These are phyloP conservation scores for Sequoiadendron giganteum DNA, from an alignment of 75 land plant species.

Conservation along the genomic window DNA sequence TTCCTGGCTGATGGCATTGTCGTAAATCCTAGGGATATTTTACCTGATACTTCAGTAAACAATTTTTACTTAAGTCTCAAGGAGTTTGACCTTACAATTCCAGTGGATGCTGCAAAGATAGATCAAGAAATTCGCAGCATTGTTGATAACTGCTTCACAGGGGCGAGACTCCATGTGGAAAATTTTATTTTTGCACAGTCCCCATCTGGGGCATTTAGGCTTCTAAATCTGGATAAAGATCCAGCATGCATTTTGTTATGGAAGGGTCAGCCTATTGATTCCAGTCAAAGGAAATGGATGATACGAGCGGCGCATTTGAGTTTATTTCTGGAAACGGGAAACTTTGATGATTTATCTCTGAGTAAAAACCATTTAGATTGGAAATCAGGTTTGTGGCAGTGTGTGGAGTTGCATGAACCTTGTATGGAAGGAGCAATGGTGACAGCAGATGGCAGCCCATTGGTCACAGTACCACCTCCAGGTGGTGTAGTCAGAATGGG, in stretches of 20 bases:
- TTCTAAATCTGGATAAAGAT: constrained; percentile 88
- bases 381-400: constrained; percentile 65
- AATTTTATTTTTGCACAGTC: constrained; percentile 70
- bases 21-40: constrained; percentile 73
- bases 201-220: constrained; percentile 55
- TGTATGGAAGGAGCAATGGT: constrained; percentile 92
- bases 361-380: constrained; percentile 20
- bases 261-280: constrained; percentile 92
- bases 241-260: constrained; percentile 94
- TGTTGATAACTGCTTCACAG: constrained; percentile 52
- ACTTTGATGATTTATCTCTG: constrained; percentile 29
- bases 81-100: constrained; percentile 85
- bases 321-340: constrained; percentile 75
- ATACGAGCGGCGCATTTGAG: constrained; percentile 66
- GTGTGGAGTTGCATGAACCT: constrained; percentile 82
- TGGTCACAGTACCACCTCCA: constrained; percentile 81
- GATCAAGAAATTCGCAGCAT: constrained; percentile 11
- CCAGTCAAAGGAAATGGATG: constrained; percentile 83
- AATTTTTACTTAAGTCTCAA: constrained; percentile 65
- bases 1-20: constrained; percentile 93
- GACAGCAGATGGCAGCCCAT: constrained; percentile 87
- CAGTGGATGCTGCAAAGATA: constrained; percentile 43
- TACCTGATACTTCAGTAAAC: constrained; percentile 80
- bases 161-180: constrained; percentile 91
- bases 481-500: constrained; percentile 92